A percentile compares a stretch with the other conserved stretches of the same genome.
phyloP scores from a whole-genome alignment of 2,329 filamentous ascomycete species.

The Trichophyton schoenleinii region DNA sequence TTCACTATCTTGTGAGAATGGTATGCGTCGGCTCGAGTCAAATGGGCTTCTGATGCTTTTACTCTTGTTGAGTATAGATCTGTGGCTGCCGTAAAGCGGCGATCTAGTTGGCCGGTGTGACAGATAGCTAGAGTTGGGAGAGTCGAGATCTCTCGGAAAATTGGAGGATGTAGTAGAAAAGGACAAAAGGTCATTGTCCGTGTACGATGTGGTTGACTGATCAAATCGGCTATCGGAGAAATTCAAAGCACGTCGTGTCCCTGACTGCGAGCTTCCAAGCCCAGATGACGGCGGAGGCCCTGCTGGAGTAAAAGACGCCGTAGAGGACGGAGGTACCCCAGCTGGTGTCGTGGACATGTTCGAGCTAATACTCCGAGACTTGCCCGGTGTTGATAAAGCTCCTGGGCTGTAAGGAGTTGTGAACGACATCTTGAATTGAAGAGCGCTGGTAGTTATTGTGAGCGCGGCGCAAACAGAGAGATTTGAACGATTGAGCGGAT shows the following conservation, averaged over 20 bases:
- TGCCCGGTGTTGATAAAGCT: slow-evolving; percentile 29
- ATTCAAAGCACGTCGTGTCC: slow-evolving; percentile 16
- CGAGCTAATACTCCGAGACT: slow-evolving; percentile 25
- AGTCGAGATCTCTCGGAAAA: slow-evolving; percentile 16
- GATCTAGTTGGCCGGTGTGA: slow-evolving; percentile 3
- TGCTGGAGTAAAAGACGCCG: slow-evolving; percentile 44
- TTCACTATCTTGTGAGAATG: not conserved
- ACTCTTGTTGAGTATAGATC: not conserved
- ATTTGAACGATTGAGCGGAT: not conserved
- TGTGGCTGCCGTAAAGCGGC: not conserved
- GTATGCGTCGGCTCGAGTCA: not conserved
- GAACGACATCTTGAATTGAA: slow-evolving; percentile 21
- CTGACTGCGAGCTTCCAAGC: slow-evolving; percentile 41
- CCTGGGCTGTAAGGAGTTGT: slow-evolving; percentile 25
- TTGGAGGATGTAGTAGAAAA: slow-evolving; percentile 26
- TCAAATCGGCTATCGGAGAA: slow-evolving; percentile 30
- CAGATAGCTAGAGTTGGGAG: slow-evolving; percentile 13
- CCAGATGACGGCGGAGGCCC: slow-evolving; percentile 35
- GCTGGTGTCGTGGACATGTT: slow-evolving; percentile 46
- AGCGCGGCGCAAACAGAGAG: not conserved
- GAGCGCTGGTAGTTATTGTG: not conserved
- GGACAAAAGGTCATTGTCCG: slow-evolving; percentile 26
- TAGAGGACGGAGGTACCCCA: slow-evolving; percentile 39
- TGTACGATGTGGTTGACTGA: slow-evolving; percentile 25
- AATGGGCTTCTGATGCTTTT: not conserved